Base-by-base conservation (phyloP, 2,329 filamentous ascomycete genomes). In the Trichoderma koningiopsis region DNA sequence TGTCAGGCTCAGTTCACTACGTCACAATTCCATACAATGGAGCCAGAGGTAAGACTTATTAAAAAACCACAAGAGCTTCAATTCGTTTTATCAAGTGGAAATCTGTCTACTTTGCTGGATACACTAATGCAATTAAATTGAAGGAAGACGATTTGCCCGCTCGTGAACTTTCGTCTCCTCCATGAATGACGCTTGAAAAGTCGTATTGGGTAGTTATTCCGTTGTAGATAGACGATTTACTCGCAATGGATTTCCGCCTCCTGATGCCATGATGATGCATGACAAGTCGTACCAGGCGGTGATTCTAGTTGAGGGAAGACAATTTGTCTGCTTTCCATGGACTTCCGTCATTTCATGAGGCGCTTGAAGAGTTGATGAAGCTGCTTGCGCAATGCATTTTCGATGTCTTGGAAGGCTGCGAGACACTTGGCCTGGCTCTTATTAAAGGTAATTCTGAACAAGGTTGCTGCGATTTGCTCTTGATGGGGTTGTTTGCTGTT, bases 51-150 rank as follows among this genome's bases (percentile, higher is more conserved):
- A 90, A 87, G 7, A 14, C 27, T 87, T 81, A 0, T 73, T 70
- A 2, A 79, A 92, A n/a, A 83, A 83, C 2, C 80, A 74, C 76
- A 84, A 88, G 1, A 92, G 75, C 19, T 84, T 78, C 33, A 35
- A 35, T 35, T 31, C 75, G 77, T 0, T 0, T 80, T 76, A 8
- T 77, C 73, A 0, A 43, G 14, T 0, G 82, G 81, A 4, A 87
- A 70, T 5, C 71, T 70, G 7, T 74, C 73, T 2, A 84, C 49
- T 3, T 71, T 70, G 19, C 83, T 65, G 5, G 67, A 75, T 6
- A 82, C 67, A 19, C 77, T 76, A 0, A 77, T 75, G 78, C 79
- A 81, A 13, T 72, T 72, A 31, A 83, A n/a, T 73, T 47, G 13
- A n/a, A n/a, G 3, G 55, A 35, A 8, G 55, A 11, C 8, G 35